These are phyloP conservation scores for Hypoxylon sp. DNA, from an alignment of 2,329 filamentous ascomycete species.

Conservation along the genomic window DNA sequence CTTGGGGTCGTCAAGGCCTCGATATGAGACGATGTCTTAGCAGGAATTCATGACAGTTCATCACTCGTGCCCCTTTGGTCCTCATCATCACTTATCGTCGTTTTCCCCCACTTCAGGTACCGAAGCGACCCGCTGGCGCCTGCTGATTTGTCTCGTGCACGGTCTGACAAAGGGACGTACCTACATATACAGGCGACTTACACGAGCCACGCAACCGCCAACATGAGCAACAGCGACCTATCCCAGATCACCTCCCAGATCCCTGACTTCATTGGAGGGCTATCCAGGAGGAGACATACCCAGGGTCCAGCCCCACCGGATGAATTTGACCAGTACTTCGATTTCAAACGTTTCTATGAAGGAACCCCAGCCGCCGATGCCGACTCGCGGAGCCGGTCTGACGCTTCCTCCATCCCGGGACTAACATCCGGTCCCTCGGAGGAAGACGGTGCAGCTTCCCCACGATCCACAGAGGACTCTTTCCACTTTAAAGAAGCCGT, in stretches of 20 bases:
- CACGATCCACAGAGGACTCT: constrained; percentile 40
- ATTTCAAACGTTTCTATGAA: constrained; percentile 43
- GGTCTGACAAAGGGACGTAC: constrained; percentile 47
- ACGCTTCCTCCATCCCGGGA: constrained; percentile 45
- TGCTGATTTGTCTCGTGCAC: constrained; percentile 48
- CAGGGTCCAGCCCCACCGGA: constrained; percentile 39
- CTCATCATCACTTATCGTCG: constrained; percentile 45
- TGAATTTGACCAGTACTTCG: constrained; percentile 42
- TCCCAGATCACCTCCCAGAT: constrained; percentile 44
- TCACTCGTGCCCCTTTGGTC: constrained; percentile 43
- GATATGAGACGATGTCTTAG: constrained; percentile 46
- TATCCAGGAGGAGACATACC: constrained; percentile 39
- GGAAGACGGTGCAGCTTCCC: constrained; percentile 45
- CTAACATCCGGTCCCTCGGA: constrained; percentile 47
- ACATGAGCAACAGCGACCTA: constrained; percentile 43
- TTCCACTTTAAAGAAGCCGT: constrained; percentile 42
- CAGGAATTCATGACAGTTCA: constrained; percentile 46
- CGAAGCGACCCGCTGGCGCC: constrained; percentile 45
- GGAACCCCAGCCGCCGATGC: constrained; percentile 41
- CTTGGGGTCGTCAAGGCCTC: constrained; percentile 43
- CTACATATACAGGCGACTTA: constrained; percentile 46
- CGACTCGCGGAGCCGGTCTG: constrained; percentile 45
- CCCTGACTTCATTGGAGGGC: constrained; percentile 43
- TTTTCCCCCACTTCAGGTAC: constrained; percentile 47
- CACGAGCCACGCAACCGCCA: constrained; percentile 46